A percentile compares a stretch with the other conserved stretches of the same genome.
These are phyloP conservation scores for Chaetomium sp. DNA, from an alignment of 2,329 filamentous ascomycete genomes.

Conservation along the genomic window DNA sequence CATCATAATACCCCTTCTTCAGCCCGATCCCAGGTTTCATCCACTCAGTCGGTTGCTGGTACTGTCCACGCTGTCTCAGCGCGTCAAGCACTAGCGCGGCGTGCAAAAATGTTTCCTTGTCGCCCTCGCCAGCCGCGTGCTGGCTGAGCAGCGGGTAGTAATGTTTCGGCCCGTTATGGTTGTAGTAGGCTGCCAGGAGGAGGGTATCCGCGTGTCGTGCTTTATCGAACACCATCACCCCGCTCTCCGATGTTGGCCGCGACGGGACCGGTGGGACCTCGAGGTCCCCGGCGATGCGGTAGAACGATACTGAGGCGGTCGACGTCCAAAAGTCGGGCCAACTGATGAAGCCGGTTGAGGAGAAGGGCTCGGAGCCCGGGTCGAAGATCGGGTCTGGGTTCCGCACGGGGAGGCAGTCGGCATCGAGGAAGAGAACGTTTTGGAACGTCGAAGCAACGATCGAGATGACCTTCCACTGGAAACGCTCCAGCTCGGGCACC, in stretches of 20 bases:
- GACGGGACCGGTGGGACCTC: slow-evolving; percentile 27
- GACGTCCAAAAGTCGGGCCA: slow-evolving; percentile 52
- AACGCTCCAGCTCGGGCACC: slow-evolving; percentile 32
- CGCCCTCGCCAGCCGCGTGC: slow-evolving; percentile 36
- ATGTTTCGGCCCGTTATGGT: slow-evolving; percentile 45
- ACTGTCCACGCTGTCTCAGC: slow-evolving; percentile 28
- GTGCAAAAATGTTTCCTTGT: slow-evolving; percentile 44
- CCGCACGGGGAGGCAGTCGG: slow-evolving; percentile 45
- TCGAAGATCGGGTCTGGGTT: slow-evolving; percentile 38
- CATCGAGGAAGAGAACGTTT: slow-evolving; percentile 52
- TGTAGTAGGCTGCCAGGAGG: slow-evolving; percentile 48
- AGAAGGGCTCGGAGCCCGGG: slow-evolving; percentile 41
- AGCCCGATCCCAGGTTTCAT: slow-evolving; percentile 6
- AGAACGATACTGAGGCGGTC: slow-evolving; percentile 38
- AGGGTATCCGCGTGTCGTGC: slow-evolving; percentile 39
- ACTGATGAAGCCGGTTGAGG: slow-evolving; percentile 44
- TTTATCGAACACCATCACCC: slow-evolving; percentile 44
- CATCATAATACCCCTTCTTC: slow-evolving; percentile 13
- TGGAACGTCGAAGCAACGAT: slow-evolving; percentile 54
- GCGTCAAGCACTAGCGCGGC: slow-evolving; percentile 38
- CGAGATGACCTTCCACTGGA: slow-evolving; percentile 51
- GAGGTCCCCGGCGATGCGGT: slow-evolving; percentile 34
- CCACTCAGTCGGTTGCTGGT: slow-evolving; percentile 11
- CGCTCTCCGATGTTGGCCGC: slow-evolving; percentile 39
- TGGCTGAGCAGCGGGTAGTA: slow-evolving; percentile 45